Percentiles rank a stretch among this genome's conserved stretches.
phyloP scores from a whole-genome alignment of 805 yeast species.

The Ogataea saltuana region DNA sequence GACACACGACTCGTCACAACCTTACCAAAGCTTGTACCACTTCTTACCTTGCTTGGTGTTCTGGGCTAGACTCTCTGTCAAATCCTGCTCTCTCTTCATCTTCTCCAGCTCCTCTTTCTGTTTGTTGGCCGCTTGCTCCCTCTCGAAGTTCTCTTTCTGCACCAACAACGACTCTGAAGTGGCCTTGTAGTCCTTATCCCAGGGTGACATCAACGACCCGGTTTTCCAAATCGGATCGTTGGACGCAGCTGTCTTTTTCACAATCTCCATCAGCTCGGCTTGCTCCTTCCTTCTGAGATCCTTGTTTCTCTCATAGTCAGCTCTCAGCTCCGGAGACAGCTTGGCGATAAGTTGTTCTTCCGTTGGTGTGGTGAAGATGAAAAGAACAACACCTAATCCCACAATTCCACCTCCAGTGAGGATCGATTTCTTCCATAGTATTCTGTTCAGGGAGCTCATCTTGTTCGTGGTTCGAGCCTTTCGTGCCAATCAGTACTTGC shows the following conservation, averaged over 20 bases:
- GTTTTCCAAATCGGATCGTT: slow-evolving; percentile 84
- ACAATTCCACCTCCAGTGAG: slow-evolving; percentile 63
- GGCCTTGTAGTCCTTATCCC: slow-evolving; percentile 48
- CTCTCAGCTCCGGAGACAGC: slow-evolving; percentile 81
- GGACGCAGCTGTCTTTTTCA: slow-evolving; percentile 59
- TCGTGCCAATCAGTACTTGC: background rate
- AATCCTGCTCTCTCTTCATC: slow-evolving; percentile 41
- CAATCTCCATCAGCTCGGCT: slow-evolving; percentile 66
- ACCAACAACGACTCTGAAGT: slow-evolving; percentile 40
- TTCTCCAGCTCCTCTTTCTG: slow-evolving; percentile 41
- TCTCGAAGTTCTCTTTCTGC: slow-evolving; percentile 46
- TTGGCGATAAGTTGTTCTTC: slow-evolving; percentile 74
- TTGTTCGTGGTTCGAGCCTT: background rate
- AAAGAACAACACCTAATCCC: slow-evolving; percentile 70
- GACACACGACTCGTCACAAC: background rate
- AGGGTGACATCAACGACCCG: slow-evolving; percentile 67
- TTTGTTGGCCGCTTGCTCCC: slow-evolving; percentile 44
- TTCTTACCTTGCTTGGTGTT: slow-evolving; percentile 30
- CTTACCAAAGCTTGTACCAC: slow-evolving; percentile 28
- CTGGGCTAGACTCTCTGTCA: slow-evolving; percentile 33
- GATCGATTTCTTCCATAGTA: slow-evolving; percentile 33
- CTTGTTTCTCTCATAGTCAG: slow-evolving; percentile 67
- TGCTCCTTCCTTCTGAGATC: slow-evolving; percentile 68
- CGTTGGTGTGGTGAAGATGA: slow-evolving; percentile 77
- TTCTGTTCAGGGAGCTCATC: slow-evolving; percentile 15